Evolutionary conservation across 352 stramenopile species (phyloP), one percentile per base, ranked within the genome.

Genomic region (Globisporangium uncinulatum): DNA sequence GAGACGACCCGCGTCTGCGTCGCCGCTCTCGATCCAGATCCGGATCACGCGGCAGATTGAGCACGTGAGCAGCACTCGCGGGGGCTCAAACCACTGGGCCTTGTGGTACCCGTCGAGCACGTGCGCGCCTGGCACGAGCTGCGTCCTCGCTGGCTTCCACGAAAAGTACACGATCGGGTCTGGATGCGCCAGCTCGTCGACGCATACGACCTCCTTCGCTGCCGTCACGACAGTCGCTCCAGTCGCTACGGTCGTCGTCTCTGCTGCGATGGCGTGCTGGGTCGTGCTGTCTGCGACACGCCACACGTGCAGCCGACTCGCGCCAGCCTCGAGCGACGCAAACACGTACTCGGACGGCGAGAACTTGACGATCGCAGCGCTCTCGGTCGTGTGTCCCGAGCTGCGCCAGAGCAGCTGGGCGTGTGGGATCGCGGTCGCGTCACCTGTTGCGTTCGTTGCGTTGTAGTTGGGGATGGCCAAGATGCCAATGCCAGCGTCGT

Each of bases 141-240:
- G 80, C 17, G 69, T 80, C 44, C 69, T 83, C 6, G 83, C 71
- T 4, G 82, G 81, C 68, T 90, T 94, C 83, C 83, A 94, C 32
- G 81, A 86, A 52, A 85, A 82, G 57, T 89, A 92, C 24, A 84
- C 77, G 34, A 94, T 74, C 14, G 71, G 77, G n/a, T 89, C 73
- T 1, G 70, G 59, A 46, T 94, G 83, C 7, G 51, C 39, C 15
- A 94, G 62, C 15, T 48, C 50, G 42, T 93, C 67, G 15, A 78
- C 56, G 32, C 59, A 51, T 31, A 68, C 56, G n/a, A 76, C 61
- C n/a, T 47, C 34, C 20, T 49, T 56, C 21, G 29, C 19, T 20
- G 43, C 29, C 17, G 14, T 6, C 5, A 8, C 1, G 3, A 19
- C 3, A 13, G 19, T 15, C 19, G 43, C 0, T 14, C n/a, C n/a